Conservation (phyloP, 1,139 yeast genomes). For the Candida tropicalis region DNA sequence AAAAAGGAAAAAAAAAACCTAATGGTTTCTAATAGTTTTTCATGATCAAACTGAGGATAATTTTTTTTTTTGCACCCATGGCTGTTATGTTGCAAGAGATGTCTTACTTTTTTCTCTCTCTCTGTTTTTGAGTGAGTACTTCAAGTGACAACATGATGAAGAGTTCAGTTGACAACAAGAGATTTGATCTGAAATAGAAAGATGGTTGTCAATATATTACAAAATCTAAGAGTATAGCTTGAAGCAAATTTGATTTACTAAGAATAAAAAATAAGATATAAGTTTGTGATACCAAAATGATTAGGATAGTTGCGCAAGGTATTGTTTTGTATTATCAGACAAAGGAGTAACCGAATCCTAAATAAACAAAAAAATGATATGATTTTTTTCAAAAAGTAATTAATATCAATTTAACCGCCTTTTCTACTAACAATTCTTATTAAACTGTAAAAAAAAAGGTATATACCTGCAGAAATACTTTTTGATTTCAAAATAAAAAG, state of each 20-base stretch:
- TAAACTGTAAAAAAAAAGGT: not conserved
- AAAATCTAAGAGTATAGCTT: not conserved
- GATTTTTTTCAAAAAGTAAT: not conserved
- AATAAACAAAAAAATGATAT: conserved; percentile 1
- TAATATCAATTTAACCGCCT: not conserved
- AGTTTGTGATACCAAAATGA: not conserved
- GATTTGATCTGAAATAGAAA: not conserved
- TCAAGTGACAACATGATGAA: not conserved
- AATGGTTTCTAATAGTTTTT: no score
- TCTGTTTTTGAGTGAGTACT: not conserved
- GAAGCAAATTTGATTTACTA: no score
- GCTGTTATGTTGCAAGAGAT: not conserved
- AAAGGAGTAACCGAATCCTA: not conserved
- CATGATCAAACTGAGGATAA: not conserved
- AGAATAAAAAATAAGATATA: not conserved
- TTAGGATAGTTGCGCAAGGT: not conserved
- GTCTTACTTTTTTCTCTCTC: not conserved
- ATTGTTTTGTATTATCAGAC: not conserved
- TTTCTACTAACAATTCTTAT: not conserved
- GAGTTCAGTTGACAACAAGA: conserved; percentile 3
- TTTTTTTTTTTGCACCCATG: conserved; percentile 3
- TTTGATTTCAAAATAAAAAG: not conserved
- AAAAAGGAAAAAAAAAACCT: no score
- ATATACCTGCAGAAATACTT: not conserved
- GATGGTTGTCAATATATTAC: conserved; percentile 4